Base-by-base conservation (phyloP, 2,329 filamentous ascomycete genomes). In the Fusarium continuum region DNA sequence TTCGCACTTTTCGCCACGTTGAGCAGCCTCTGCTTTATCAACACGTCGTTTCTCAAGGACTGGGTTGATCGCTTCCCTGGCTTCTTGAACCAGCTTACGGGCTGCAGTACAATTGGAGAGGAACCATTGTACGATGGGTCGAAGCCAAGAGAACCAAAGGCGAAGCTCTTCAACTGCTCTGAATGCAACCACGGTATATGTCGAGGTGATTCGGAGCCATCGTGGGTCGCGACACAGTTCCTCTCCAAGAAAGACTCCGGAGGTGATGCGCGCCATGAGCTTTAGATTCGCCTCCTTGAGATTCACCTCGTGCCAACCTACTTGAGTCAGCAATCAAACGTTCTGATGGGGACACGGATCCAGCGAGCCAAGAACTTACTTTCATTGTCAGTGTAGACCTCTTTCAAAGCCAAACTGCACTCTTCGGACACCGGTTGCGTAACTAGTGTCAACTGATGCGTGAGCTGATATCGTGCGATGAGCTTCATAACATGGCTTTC, bases 61-160 rank as follows among this genome's bases (percentile, higher is more conserved):
- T 1, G 50, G 53, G 2, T 56, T 13, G 0, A 56, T 26, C 7
- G 17, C 17, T 9, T 7, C 83, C 80, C 5, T 10, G n/a, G 20
- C 71, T 56, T 26, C 10, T 3, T 19, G 35, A 13, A 8, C 48
- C 54, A n/a, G 62, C 49, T 7, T 79, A 74, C 32, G 76, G 67
- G 34, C 71, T 73, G 11, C 78, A 72, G 19, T 16, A 9, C 53
- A 56, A 17, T 39, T 32, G 0, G 79, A 75, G 23, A 76, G 75
- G 55, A 77, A 75, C 71, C 78, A 82, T 59, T 82, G 77, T 1
- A 83, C 59, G 4, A 86, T 47, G 1, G 80, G 78, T 4, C 83
- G 79, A 6, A 84, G 62, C 5, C 78, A 73, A 4, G 71, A 72
- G 0, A 83, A 82, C 8, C 81, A 73, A 44, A 81, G 68, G 38